These are phyloP conservation scores for Talaromyces thailandensis DNA, from an alignment of 495 filamentous ascomycete genomes.

Conservation along the genomic window DNA sequence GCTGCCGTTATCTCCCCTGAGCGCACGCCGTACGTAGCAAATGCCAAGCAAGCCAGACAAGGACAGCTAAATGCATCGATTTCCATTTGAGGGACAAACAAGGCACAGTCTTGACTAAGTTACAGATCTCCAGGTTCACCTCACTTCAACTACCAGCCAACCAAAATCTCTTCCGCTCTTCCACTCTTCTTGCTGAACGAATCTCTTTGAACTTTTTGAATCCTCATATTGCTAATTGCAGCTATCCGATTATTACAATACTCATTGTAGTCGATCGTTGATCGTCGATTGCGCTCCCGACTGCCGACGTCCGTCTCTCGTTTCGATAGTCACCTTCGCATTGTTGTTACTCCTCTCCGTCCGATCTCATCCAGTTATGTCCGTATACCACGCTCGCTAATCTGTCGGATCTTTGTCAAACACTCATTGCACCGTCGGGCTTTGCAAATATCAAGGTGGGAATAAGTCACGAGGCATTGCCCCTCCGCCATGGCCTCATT, in stretches of 20 bases:
- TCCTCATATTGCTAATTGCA: neutral
- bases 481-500: conserved; percentile 3
- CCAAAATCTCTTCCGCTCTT: neutral
- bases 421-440: neutral
- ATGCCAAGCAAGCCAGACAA: too few species aligned
- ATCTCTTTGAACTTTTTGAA: neutral
- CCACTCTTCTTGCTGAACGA: neutral
- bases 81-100: neutral
- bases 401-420: neutral
- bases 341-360: neutral
- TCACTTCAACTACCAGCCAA: neutral
- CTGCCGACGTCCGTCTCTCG: neutral
- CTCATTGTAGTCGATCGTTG: neutral
- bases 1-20: neutral
- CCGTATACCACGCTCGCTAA: neutral
- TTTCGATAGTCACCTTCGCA: neutral
- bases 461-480: neutral
- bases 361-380: neutral
- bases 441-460: neutral
- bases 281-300: neutral
- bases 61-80: neutral
- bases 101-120: neutral
- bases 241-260: neutral
- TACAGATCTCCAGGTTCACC: neutral
- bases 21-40: too few species aligned